Percentiles rank a stretch among this genome's conserved stretches.
Conservation (phyloP, 148 eudicot species). For the Persicaria tinctoria region DNA sequence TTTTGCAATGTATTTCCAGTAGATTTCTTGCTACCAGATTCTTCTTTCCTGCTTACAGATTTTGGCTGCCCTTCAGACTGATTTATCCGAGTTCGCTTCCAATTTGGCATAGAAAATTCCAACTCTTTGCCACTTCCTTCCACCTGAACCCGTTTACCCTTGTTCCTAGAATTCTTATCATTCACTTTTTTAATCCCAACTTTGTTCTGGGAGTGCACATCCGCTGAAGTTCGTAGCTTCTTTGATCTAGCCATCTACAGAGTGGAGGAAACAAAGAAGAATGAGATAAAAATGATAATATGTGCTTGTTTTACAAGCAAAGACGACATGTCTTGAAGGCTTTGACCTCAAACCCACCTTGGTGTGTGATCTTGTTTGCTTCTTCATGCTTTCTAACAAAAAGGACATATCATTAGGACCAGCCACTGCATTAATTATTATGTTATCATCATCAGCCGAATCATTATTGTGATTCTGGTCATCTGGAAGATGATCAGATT, state of each 20-base stretch:
- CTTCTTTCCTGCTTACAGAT: constrained; percentile 11
- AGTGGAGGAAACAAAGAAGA: constrained; percentile 8
- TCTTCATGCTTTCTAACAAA: constrained; percentile 24
- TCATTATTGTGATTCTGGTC: not conserved
- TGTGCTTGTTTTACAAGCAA: not conserved
- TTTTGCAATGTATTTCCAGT: constrained; percentile 20
- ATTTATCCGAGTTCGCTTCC: constrained; percentile 13
- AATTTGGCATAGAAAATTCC: constrained; percentile 18
- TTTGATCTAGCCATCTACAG: constrained; percentile 26
- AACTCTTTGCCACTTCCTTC: constrained; percentile 18
- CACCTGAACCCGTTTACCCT: constrained; percentile 36
- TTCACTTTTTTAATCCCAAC: constrained; percentile 20
- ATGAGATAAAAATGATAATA: not conserved
- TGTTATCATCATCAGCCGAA: constrained; percentile 48
- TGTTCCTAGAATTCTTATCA: constrained; percentile 27
- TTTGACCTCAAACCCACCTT: constrained; percentile 30
- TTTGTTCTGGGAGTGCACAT: constrained; percentile 17
- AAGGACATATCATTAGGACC: constrained; percentile 19
- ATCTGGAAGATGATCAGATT: constrained; percentile 3
- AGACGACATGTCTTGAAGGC: not conserved
- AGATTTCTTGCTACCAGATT: constrained; percentile 19
- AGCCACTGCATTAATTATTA: constrained; percentile 49
- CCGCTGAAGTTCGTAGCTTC: constrained; percentile 18
- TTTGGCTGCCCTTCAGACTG: constrained; percentile 14
- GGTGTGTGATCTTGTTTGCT: constrained; percentile 19